A percentile compares a stretch with the other conserved stretches of the same genome.
These are phyloP conservation scores for Tricholoma sp. DNA, from an alignment of 768 basidiomycete species.

Conservation along the genomic window DNA sequence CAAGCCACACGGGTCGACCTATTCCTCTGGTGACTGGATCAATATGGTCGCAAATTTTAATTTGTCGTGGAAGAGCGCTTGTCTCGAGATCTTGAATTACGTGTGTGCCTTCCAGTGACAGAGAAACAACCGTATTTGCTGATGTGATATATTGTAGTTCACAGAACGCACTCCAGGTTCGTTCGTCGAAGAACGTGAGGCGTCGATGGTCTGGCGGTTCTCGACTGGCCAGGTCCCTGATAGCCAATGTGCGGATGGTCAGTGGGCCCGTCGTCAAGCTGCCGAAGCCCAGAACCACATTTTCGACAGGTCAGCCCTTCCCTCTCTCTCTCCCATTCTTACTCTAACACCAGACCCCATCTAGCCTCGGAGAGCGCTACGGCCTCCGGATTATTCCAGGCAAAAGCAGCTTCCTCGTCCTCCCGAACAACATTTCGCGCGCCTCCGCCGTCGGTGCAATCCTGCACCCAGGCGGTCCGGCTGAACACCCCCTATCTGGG, in stretches of 20 bases:
- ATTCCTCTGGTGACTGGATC: constrained; percentile 50
- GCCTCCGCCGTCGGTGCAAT: constrained; percentile 83
- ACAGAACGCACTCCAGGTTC: constrained; percentile 85
- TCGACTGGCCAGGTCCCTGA: constrained; percentile 47
- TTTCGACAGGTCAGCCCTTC: constrained; percentile 55
- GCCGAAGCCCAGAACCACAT: constrained; percentile 92
- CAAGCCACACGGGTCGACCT: constrained; percentile 13
- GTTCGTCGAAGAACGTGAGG: constrained; percentile 78
- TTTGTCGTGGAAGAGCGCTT: constrained; percentile 75
- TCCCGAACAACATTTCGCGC: constrained; percentile 79
- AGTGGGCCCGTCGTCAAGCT: constrained; percentile 83
- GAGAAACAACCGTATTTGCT: too few relatives aligned
- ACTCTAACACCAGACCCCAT: background rate
- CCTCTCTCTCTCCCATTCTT: background rate
- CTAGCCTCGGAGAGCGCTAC: constrained; percentile 75
- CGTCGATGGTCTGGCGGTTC: constrained; percentile 83
- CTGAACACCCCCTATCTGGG: constrained; percentile 29
- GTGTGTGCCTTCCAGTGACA: constrained; percentile 40
- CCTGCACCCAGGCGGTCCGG: constrained; percentile 57
- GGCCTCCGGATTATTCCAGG: constrained; percentile 82
- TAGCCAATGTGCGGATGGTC: constrained; percentile 49
- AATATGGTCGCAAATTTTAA: constrained; percentile 78
- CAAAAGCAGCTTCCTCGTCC: constrained; percentile 71
- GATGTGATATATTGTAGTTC: constrained; percentile 43
- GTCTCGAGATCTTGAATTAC: constrained; percentile 80